Conservation (phyloP, 1,139 yeast genomes). For the Magnusiomyces suaveolens region DNA sequence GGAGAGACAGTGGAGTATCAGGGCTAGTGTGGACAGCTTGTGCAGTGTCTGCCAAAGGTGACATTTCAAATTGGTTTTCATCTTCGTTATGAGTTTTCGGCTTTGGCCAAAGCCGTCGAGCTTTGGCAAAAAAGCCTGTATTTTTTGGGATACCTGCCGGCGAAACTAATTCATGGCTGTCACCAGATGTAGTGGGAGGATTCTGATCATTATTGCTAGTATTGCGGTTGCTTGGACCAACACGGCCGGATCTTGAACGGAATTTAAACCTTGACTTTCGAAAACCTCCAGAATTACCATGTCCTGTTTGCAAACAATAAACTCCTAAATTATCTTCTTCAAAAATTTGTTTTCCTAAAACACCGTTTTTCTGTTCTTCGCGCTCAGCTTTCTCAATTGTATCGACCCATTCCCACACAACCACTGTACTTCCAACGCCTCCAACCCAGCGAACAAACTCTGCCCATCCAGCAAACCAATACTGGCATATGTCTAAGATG, state of each 20-base stretch:
- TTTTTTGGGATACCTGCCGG: neutral
- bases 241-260: neutral
- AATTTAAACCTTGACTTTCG: neutral
- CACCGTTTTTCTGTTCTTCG: conserved; percentile 65
- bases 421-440: conserved; percentile 39
- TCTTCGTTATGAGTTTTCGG: neutral
- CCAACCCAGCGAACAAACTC: conserved; percentile 63
- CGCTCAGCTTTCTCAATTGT: conserved; percentile 53
- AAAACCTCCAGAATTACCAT: neutral
- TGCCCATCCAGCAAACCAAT: conserved; percentile 65
- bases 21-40: too few relatives aligned
- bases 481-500: conserved; percentile 63
- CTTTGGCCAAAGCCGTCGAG: neutral
- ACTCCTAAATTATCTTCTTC: conserved; percentile 38
- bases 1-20: too few relatives aligned
- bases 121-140: neutral
- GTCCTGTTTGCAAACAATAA: neutral
- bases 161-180: neutral
- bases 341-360: conserved; percentile 68
- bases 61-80: neutral
- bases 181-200: too few relatives aligned
- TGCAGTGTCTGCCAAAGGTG: too few relatives aligned
- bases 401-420: conserved; percentile 91
- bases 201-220: too few relatives aligned
- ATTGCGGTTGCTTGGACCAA: neutral